Evolutionary conservation across 2,329 filamentous ascomycete genomes (phyloP).

Genomic region (Cryphonectria naterciae): DNA sequence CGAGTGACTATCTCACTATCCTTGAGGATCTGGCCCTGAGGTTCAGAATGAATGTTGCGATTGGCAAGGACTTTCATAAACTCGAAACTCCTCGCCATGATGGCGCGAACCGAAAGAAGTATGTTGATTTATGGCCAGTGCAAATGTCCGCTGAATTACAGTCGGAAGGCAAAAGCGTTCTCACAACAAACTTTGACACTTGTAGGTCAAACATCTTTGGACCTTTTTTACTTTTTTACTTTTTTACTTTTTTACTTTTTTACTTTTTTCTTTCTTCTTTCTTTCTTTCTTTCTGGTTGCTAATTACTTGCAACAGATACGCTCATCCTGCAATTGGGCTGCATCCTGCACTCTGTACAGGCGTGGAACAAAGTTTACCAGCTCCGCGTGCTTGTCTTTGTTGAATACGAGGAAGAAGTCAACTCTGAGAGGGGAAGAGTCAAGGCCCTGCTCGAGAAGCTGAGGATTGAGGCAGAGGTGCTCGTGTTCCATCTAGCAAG

Average conservation of each 20-base stretch:
- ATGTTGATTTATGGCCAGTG: conserved; percentile 88
- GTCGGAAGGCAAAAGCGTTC: conserved; percentile 65
- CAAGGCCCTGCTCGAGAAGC: conserved; percentile 73
- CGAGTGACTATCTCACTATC: conserved; percentile 78
- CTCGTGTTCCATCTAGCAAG: conserved; percentile 81
- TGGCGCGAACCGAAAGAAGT: conserved; percentile 68
- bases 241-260: too few species aligned
- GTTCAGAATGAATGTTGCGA: conserved; percentile 80
- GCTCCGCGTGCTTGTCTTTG: conserved; percentile 81
- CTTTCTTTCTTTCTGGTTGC: conserved; percentile 3
- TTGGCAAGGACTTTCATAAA: conserved; percentile 79
- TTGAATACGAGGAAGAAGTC: conserved; percentile 85
- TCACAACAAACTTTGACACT: conserved; percentile 91
- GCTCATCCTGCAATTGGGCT: conserved; percentile 83
- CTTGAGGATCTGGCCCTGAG: conserved; percentile 79
- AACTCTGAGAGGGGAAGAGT: conserved; percentile 77
- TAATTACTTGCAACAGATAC: conserved; percentile 53
- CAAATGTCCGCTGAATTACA: conserved; percentile 88
- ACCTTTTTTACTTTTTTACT: too few species aligned
- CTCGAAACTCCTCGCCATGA: conserved; percentile 71
- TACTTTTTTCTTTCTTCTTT: conserved; percentile 30
- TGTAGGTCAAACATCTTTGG: conserved; percentile 55
- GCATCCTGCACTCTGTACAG: conserved; percentile 80
- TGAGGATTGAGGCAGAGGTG: conserved; percentile 80
- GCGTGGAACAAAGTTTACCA: conserved; percentile 76